Evolutionary conservation across 225 moss, liverwort and hornwort genomes (phyloP).

Genomic region (Polytrichum formosum): DNA sequence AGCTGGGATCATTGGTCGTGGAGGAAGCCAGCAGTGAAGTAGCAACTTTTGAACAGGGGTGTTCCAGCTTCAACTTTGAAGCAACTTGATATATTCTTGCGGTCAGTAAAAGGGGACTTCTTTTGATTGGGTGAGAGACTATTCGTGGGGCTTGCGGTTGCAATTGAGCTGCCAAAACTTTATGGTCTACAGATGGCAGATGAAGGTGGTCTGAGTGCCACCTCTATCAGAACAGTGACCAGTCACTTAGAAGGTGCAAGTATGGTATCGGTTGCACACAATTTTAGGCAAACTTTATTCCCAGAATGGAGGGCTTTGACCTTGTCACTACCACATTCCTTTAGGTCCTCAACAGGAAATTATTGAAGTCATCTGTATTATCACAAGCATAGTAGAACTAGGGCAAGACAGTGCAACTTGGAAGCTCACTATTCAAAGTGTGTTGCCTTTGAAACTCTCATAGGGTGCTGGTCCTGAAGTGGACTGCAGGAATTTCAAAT

Average conservation of each 20-base stretch:
- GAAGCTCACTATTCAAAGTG: too few species aligned
- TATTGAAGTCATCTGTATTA: not conserved
- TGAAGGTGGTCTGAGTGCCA: conserved; percentile 10
- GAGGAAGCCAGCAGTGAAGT: conserved; percentile 12
- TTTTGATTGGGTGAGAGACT: not conserved
- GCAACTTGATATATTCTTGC: not conserved
- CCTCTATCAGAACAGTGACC: not conserved
- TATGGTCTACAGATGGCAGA: conserved; percentile 6
- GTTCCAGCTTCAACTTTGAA: not conserved
- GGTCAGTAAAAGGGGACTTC: not conserved
- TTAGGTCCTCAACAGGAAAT: not conserved
- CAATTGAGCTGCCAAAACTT: not conserved
- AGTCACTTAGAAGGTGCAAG: conserved; percentile 1
- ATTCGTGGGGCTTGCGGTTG: not conserved
- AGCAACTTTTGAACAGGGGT: conserved; percentile 5
- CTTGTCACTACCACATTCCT: not conserved
- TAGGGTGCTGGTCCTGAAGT: not conserved
- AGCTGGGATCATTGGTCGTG: conserved; percentile 6
- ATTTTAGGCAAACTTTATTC: not conserved
- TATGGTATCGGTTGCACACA: not conserved
- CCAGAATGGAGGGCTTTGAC: not conserved
- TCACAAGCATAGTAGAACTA: not conserved
- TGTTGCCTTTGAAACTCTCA: not conserved
- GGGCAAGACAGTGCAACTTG: not conserved
- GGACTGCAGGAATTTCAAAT: conserved; percentile 1